These are phyloP conservation scores for Lenwebbia sp. DNA, from an alignment of 345 rosid species.

Conservation along the genomic window DNA sequence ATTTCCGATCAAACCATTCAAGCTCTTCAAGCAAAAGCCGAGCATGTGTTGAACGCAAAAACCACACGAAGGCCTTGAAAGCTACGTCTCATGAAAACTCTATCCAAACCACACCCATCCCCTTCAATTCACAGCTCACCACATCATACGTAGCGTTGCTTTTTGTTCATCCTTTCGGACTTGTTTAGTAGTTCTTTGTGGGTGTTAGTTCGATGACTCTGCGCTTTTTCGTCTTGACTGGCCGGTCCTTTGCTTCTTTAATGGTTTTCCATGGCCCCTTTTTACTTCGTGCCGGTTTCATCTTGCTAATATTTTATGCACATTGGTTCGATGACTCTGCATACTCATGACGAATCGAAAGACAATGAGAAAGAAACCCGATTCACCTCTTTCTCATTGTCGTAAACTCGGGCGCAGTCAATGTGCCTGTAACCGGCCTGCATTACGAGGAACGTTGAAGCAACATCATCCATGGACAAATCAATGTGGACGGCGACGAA, in stretches of 20 bases:
- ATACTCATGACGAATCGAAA: not conserved
- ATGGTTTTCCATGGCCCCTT: not conserved
- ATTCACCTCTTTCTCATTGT: constrained; percentile 39
- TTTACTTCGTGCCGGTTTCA: not conserved
- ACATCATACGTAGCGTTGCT: not conserved
- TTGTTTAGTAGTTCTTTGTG: not conserved
- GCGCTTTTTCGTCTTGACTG: not conserved
- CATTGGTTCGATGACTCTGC: too few species aligned
- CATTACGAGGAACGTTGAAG: not conserved
- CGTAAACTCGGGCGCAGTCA: constrained; percentile 36
- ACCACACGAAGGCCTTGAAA: constrained; percentile 2
- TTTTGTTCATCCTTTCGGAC: not conserved
- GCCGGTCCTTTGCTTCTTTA: not conserved
- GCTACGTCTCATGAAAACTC: not conserved
- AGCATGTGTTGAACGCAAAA: not conserved
- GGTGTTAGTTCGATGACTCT: not conserved
- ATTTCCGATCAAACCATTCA: not conserved
- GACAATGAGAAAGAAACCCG: not conserved
- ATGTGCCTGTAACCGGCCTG: constrained; percentile 48
- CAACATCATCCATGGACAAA: not conserved
- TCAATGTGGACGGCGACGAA: not conserved
- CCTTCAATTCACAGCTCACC: not conserved
- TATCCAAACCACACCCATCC: not conserved
- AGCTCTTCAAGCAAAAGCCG: not conserved
- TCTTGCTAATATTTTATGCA: not conserved